Evolutionary conservation across 192 early-diverging fungal genomes (phyloP).

Genomic region (Kickxella alabastrina): DNA sequence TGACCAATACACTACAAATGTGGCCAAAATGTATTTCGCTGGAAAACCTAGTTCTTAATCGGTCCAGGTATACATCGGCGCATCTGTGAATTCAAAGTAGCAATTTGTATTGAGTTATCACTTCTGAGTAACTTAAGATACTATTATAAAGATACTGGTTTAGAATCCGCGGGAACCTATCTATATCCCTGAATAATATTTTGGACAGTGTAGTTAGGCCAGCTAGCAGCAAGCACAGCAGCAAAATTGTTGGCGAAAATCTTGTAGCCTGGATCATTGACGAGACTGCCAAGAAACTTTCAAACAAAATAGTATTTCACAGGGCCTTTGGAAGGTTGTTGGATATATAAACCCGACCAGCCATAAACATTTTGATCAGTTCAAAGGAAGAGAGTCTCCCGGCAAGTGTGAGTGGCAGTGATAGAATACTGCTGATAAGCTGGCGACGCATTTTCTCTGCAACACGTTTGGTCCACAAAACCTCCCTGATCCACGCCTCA

Average conservation of each 20-base stretch:
- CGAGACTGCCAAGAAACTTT: neutral
- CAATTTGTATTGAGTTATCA: too few relatives aligned
- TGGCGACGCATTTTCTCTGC: conserved; percentile 1
- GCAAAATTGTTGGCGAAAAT: neutral
- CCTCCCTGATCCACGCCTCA: neutral
- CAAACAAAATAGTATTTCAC: neutral
- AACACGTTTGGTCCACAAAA: conserved; percentile 2
- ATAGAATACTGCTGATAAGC: neutral
- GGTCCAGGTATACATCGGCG: too few relatives aligned
- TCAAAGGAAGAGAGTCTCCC: conserved; percentile 1
- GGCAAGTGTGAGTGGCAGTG: conserved; percentile 4
- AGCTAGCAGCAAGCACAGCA: conserved; percentile 2
- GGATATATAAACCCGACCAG: neutral
- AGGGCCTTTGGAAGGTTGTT: neutral
- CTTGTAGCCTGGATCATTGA: conserved; percentile 3
- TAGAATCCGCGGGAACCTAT: too few relatives aligned
- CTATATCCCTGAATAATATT: neutral
- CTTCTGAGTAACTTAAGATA: too few relatives aligned
- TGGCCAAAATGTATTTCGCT: too few relatives aligned
- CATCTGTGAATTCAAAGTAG: too few relatives aligned
- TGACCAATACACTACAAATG: too few relatives aligned
- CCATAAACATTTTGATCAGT: neutral
- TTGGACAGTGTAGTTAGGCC: neutral
- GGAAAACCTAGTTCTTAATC: too few relatives aligned
- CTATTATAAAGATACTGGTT: too few relatives aligned